Evolutionary conservation across 345 rosid species (phyloP).

Genomic region (Linum trigynum): DNA sequence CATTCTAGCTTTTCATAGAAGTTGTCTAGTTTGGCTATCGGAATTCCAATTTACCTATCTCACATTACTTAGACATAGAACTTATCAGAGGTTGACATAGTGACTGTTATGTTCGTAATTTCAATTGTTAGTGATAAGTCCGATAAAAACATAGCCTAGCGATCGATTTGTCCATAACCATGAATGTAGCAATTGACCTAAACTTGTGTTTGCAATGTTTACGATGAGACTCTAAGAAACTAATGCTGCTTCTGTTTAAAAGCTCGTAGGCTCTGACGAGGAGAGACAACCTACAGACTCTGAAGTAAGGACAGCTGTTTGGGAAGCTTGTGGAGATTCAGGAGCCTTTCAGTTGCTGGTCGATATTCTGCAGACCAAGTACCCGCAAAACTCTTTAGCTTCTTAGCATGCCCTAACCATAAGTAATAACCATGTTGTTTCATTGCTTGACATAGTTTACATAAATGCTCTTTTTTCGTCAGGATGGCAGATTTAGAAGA

Average conservation of each 20-base stretch:
- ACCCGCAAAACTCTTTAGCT: conserved; percentile 11
- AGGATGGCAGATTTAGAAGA: conserved; percentile 86
- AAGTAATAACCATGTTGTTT: background rate
- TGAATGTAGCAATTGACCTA: no score
- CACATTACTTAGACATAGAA: no score
- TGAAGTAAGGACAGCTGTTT: conserved; percentile 82
- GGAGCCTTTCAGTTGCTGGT: conserved; percentile 88
- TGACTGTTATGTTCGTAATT: no score
- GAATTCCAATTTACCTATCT: no score
- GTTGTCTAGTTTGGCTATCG: no score
- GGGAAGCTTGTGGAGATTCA: conserved; percentile 93
- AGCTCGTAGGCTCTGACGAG: conserved; percentile 63
- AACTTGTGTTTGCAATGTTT: background rate
- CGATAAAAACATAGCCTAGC: no score
- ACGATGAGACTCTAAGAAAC: background rate
- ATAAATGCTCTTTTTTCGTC: conserved; percentile 1
- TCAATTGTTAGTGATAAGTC: no score
- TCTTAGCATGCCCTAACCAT: background rate
- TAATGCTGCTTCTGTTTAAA: conserved; percentile 13
- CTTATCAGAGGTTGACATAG: no score
- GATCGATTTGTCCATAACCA: no score
- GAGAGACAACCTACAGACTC: conserved; percentile 56
- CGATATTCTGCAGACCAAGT: conserved; percentile 79
- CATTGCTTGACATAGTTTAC: background rate
- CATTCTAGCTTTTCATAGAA: no score